Conservation (phyloP, 1,284 basidiomycete genomes). For the Boletus smithii region DNA sequence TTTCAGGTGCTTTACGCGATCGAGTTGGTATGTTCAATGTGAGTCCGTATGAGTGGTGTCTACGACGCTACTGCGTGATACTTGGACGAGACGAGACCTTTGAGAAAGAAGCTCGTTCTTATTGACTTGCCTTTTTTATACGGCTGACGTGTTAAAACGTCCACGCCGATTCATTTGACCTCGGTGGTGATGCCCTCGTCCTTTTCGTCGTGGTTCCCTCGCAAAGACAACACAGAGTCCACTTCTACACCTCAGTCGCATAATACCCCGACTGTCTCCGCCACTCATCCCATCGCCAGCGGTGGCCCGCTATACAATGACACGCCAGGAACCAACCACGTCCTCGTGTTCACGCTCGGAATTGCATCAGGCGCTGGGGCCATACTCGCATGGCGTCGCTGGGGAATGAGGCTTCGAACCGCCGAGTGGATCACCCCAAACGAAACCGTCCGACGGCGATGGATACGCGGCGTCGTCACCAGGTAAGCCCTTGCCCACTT, state of each 20-base stretch:
- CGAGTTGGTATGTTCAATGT: too few species aligned
- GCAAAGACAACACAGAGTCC: slow-evolving; percentile 1
- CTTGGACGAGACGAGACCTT: too few species aligned
- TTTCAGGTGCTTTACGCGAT: too few species aligned
- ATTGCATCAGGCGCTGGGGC: slow-evolving; percentile 40
- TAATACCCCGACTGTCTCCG: too few species aligned
- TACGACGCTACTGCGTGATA: too few species aligned
- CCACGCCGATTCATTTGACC: too few species aligned
- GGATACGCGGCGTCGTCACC: slow-evolving; percentile 74
- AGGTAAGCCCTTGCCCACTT: slow-evolving; percentile 44
- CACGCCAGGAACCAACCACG: background rate
- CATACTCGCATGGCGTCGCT: slow-evolving; percentile 48
- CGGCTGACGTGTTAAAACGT: too few species aligned
- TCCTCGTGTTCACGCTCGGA: slow-evolving; percentile 41
- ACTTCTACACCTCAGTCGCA: background rate
- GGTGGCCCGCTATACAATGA: background rate
- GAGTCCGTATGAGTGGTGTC: too few species aligned
- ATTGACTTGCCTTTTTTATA: too few species aligned
- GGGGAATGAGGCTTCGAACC: slow-evolving; percentile 56
- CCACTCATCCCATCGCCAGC: background rate
- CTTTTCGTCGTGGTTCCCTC: slow-evolving; percentile 9
- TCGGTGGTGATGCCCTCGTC: slow-evolving; percentile 4
- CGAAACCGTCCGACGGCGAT: slow-evolving; percentile 51
- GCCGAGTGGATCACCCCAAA: slow-evolving; percentile 63
- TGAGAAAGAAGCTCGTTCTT: too few species aligned